phyloP scores from a whole-genome alignment of 2,329 filamentous ascomycete species.

The Botrytis porri region DNA sequence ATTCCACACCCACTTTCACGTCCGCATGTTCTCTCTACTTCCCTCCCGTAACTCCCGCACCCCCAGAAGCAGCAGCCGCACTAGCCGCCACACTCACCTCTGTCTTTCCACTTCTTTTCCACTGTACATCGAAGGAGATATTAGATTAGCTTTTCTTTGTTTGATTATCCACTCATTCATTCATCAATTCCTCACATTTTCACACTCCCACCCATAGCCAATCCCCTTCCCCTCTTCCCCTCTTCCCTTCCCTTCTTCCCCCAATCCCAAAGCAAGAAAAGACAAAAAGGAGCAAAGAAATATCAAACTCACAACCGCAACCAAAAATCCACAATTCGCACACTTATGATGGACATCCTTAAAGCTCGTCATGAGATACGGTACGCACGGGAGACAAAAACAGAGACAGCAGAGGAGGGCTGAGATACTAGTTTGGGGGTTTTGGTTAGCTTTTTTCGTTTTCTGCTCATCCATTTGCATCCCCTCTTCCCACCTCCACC shows the following conservation, averaged over 20 bases:
- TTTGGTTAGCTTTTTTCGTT: not conserved
- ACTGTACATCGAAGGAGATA: not conserved
- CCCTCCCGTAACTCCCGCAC: not conserved
- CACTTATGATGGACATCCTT: slow-evolving; percentile 7
- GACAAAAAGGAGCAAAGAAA: not conserved
- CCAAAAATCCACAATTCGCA: not conserved
- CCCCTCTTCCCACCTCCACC: not conserved
- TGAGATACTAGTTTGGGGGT: not conserved
- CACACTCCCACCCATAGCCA: not conserved
- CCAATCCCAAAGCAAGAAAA: not conserved
- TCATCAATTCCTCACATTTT: no score
- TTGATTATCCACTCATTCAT: not conserved
- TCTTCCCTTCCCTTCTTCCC: no score
- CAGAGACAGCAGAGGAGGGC: not conserved
- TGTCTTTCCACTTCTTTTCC: slow-evolving; percentile 6
- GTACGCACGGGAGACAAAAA: not conserved
- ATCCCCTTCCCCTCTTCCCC: not conserved
- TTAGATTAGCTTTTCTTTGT: not conserved
- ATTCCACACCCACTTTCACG: not conserved
- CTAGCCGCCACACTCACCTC: not conserved
- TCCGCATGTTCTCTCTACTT: not conserved
- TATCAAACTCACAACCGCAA: not conserved
- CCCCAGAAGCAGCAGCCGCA: not conserved
- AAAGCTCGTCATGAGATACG: not conserved
- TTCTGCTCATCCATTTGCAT: not conserved